Base-by-base conservation (phyloP, 225 moss, liverwort and hornwort species). In the Physcomitrium patens region DNA sequence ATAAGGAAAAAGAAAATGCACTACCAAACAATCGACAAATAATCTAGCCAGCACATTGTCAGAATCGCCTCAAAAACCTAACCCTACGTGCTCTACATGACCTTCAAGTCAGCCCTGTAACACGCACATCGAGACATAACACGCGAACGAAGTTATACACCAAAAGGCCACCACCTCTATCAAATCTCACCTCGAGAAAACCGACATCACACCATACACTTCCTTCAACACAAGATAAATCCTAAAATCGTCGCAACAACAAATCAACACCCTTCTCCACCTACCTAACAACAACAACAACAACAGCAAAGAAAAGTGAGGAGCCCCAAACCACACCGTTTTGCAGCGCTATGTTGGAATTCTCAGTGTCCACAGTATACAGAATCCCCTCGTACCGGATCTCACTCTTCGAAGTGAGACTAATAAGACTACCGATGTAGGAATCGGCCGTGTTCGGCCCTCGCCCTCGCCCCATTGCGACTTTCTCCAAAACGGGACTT, bases 351-450 rank as follows among this genome's bases (percentile, higher is more conserved):
- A 96, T 96, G 87, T 96, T 96, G 79, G 96, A 96, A 90, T 96
- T 96, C 86, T 96, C 96, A 13, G 96, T 96, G 76, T 96, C 96
- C 58, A 96, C 96, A 0, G 92, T 94, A 52, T 94, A 94, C 59
- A 96, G 75, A 75, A 96, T 94, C 55, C 96, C 96, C 75, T 96
- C 96, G 24, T 96, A 96, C 11, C 96, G 92, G 89, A 96, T 96
- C 92, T 96, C 96, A 85, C 96, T 96, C 90, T 96, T 96, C 24
- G 96, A 94, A 59, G 96, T 96, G 84, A 96, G 94, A 85, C 96
- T 92, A 67, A 96, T 37, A 37, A 37, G 31, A 37, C 31, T 37
- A 4, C 31, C 31, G 4, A 37, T 37, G 31, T 37, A 37, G 31
- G 31, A 37, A 37, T 37, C 31, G 31, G 31, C 31, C 31, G 31